These are phyloP conservation scores for Hyaloperonospora brassicae DNA, from an alignment of 352 stramenopile genomes.

Conservation along the genomic window DNA sequence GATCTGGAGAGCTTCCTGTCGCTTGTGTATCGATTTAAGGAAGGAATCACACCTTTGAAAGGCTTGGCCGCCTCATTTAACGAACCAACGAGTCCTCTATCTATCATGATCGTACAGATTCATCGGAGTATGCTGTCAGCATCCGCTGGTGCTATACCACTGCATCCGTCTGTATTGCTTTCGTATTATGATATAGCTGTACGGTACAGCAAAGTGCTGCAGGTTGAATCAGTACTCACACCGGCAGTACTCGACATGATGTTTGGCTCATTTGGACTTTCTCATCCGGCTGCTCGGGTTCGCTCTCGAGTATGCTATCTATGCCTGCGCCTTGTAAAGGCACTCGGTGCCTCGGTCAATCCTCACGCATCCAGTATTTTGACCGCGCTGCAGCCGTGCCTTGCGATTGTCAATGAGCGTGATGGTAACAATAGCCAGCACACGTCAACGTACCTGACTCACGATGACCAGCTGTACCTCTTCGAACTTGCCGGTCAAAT, in stretches of 20 bases:
- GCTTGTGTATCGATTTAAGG: constrained; percentile 77
- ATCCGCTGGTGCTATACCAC: constrained; percentile 14
- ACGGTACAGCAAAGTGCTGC: constrained; percentile 67
- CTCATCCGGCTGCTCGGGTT: constrained; percentile 43
- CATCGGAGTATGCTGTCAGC: constrained; percentile 49
- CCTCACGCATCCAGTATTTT: constrained; percentile 75
- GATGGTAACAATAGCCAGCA: constrained; percentile 30
- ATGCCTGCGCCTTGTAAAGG: constrained; percentile 75
- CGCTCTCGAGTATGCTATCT: constrained; percentile 81
- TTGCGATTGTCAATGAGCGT: constrained; percentile 43
- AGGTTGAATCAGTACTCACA: constrained; percentile 60
- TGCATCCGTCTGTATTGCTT: constrained; percentile 54
- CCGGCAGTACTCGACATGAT: constrained; percentile 71
- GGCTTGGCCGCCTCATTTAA: constrained; percentile 47
- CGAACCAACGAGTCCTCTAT: constrained; percentile 53
- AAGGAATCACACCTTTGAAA: constrained; percentile 64
- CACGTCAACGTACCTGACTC: constrained; percentile 46
- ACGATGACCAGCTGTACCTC: constrained; percentile 78
- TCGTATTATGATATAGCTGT: constrained; percentile 78
- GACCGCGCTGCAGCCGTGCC: constrained; percentile 49
- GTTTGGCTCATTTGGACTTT: constrained; percentile 70
- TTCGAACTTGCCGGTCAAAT: constrained; percentile 82
- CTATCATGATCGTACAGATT: constrained; percentile 60
- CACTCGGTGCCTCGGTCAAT: constrained; percentile 51
- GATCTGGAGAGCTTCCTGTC: constrained; percentile 76